These are phyloP conservation scores for Ciborinia camelliae DNA, from an alignment of 2,329 filamentous ascomycete species.

Conservation along the genomic window DNA sequence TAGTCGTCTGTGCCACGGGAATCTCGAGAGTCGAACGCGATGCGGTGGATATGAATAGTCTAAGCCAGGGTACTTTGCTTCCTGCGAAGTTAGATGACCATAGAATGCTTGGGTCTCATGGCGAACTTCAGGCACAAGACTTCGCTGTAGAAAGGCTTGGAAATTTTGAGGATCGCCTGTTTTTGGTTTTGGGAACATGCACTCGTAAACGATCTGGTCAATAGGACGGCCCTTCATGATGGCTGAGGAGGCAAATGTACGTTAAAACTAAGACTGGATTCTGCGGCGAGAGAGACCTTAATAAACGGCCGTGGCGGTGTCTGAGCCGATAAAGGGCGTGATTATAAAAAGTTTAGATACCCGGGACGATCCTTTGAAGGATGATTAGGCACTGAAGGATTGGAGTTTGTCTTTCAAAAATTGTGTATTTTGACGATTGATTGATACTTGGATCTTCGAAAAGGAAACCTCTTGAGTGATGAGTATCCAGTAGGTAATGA, in stretches of 20 bases:
- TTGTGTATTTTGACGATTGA: neutral
- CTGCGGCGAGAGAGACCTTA: slow-evolving; percentile 9
- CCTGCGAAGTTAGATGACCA: slow-evolving; percentile 72
- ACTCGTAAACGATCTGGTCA: slow-evolving; percentile 70
- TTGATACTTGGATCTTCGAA: neutral
- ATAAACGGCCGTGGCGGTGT: slow-evolving; percentile 11
- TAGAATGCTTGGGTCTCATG: slow-evolving; percentile 72
- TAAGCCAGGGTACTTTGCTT: slow-evolving; percentile 77
- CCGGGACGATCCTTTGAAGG: slow-evolving; percentile 12
- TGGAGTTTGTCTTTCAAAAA: neutral
- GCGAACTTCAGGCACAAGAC: slow-evolving; percentile 70
- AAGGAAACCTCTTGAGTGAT: neutral
- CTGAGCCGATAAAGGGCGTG: slow-evolving; percentile 4
- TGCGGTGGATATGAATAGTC: slow-evolving; percentile 73
- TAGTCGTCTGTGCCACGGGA: slow-evolving; percentile 71
- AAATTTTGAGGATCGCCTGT: slow-evolving; percentile 69
- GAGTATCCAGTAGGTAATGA: too few relatives aligned
- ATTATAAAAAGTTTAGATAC: neutral
- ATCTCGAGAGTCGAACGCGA: slow-evolving; percentile 72
- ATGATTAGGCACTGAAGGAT: slow-evolving; percentile 13
- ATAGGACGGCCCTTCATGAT: slow-evolving; percentile 66
- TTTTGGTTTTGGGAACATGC: slow-evolving; percentile 67
- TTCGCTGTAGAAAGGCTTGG: slow-evolving; percentile 63
- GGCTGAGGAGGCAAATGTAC: slow-evolving; percentile 13
- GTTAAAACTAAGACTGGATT: slow-evolving; percentile 7